Percentiles rank a stretch among this genome's conserved stretches.
Conservation (phyloP, 257 asterid genomes). For the Fraxinus excelsior region DNA sequence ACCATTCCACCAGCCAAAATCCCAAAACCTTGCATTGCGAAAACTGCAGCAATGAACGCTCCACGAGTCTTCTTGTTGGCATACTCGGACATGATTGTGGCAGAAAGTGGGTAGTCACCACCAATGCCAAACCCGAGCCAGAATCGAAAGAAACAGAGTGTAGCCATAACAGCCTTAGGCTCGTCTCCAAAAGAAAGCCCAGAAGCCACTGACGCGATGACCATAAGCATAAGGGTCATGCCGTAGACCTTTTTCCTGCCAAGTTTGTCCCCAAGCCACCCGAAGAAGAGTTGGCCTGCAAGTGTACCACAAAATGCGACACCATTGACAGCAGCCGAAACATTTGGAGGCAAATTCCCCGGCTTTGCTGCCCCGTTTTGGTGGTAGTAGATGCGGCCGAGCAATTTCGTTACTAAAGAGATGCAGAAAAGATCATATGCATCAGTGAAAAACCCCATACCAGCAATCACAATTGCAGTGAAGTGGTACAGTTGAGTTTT, state of each 20-base stretch:
- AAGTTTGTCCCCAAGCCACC: constrained; percentile 53
- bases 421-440: constrained; percentile 69
- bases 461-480: constrained; percentile 69
- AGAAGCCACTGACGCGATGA: constrained; percentile 44
- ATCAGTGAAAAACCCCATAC: constrained; percentile 77
- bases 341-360: constrained; percentile 36
- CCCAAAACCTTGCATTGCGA: constrained; percentile 62
- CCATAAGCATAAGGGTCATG: constrained; percentile 49
- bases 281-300: constrained; percentile 45
- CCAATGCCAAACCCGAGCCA: constrained; percentile 65
- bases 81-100: constrained; percentile 61
- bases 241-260: constrained; percentile 51
- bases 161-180: constrained; percentile 45
- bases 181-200: constrained; percentile 43
- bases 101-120: constrained; percentile 58
- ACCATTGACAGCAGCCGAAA: constrained; percentile 47
- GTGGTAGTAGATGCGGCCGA: constrained; percentile 61
- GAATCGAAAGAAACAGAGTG: constrained; percentile 57
- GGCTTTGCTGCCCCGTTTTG: constrained; percentile 31
- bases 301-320: constrained; percentile 54
- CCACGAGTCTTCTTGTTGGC: constrained; percentile 57
- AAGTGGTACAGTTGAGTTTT: constrained; percentile 65
- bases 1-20: constrained; percentile 49
- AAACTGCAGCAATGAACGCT: constrained; percentile 55
- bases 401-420: constrained; percentile 44